Evolutionary conservation across 2,329 filamentous ascomycete species (phyloP).

Genomic region (Pseudocercospora vitis): DNA sequence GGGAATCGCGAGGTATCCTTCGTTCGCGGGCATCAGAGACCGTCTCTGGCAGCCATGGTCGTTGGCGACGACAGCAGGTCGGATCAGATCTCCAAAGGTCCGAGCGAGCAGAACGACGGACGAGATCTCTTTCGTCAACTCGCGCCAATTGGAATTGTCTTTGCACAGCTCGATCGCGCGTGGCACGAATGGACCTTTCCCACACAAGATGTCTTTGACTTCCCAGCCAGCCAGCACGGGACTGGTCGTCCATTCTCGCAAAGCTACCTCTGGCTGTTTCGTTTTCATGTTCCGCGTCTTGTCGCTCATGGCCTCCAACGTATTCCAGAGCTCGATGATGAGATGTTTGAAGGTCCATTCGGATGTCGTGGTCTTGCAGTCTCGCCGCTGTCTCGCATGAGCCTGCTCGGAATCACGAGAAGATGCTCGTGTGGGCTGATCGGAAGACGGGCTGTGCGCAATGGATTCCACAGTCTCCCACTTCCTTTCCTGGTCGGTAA

Average conservation of each 20-base stretch:
- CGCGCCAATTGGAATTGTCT: no score
- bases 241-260: neutral
- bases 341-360: neutral
- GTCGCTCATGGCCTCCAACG: neutral
- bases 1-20: neutral
- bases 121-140: neutral
- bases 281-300: neutral
- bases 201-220: neutral
- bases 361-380: neutral
- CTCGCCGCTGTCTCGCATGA: no score
- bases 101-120: neutral
- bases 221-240: neutral
- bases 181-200: no score
- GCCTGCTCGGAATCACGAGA: no score
- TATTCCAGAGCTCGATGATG: neutral
- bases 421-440: no score
- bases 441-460: no score
- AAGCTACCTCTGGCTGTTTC: neutral
- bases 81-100: slow-evolving; percentile 1
- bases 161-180: no score
- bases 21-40: neutral
- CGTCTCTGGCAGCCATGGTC: neutral
- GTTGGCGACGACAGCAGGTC: neutral
- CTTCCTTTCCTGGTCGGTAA: no score
- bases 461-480: no score